These are phyloP conservation scores for Pichia nanzhaoensis DNA, from an alignment of 805 yeast species.

Conservation along the genomic window DNA sequence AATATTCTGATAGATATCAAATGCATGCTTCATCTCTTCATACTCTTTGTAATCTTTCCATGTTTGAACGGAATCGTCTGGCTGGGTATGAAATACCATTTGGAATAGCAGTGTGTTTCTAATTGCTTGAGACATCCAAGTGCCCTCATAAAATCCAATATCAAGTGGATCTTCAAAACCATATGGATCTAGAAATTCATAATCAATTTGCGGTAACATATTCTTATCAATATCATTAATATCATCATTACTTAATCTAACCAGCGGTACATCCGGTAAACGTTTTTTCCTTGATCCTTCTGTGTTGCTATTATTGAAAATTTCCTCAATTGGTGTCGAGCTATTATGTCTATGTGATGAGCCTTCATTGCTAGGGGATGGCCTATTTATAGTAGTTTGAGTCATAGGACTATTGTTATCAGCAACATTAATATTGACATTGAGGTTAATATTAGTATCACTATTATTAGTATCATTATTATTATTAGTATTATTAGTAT, in stretches of 20 bases:
- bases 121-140: conserved; percentile 78
- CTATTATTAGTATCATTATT: no score
- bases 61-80: conserved; percentile 81
- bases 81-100: conserved; percentile 87
- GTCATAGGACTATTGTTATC: not conserved
- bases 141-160: conserved; percentile 75
- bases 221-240: conserved; percentile 34
- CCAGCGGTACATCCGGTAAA: conserved; percentile 19
- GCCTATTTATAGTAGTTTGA: not conserved
- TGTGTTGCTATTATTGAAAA: conserved; percentile 12
- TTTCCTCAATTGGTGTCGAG: conserved; percentile 12
- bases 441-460: no score
- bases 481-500: no score
- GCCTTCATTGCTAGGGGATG: not conserved
- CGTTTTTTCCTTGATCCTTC: conserved; percentile 23
- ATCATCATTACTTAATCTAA: conserved; percentile 38
- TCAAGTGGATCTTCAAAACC: conserved; percentile 81
- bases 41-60: conserved; percentile 86
- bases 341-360: not conserved
- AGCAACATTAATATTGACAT: not conserved
- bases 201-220: conserved; percentile 30
- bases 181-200: conserved; percentile 73
- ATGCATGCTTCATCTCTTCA: conserved; percentile 54
- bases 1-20: conserved; percentile 28
- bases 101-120: conserved; percentile 79